Percentiles rank a stretch among this genome's conserved stretches.
phyloP scores from a whole-genome alignment of 768 basidiomycete genomes.

The Gymnopilus dilepis region DNA sequence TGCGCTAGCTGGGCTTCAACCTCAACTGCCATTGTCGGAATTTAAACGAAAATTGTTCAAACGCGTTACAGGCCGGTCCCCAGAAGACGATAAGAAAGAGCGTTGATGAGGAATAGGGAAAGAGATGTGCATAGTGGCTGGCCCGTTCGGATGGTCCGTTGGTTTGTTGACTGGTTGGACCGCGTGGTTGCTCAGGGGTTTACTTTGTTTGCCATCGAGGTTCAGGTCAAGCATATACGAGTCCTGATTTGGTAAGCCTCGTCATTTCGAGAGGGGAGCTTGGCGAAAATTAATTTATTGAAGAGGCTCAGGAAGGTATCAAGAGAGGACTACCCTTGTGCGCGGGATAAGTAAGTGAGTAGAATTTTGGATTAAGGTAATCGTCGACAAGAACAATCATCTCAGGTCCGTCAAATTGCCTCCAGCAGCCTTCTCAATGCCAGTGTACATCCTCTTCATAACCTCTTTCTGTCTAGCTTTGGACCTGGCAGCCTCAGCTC shows the following conservation, averaged over 20 bases:
- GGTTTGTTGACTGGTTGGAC: background rate
- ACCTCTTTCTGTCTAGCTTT: slow-evolving; percentile 39
- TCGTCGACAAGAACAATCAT: slow-evolving; percentile 17
- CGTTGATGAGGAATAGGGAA: background rate
- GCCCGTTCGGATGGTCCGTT: background rate
- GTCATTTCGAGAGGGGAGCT: background rate
- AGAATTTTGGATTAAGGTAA: no score
- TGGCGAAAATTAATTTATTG: no score
- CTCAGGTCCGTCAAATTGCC: slow-evolving; percentile 52
- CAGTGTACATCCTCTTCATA: slow-evolving; percentile 53
- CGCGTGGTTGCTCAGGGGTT: background rate
- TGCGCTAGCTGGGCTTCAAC: slow-evolving; percentile 28
- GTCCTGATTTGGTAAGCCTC: background rate
- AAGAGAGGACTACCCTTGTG: no score
- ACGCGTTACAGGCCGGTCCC: background rate
- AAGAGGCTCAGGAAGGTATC: no score
- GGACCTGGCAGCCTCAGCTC: slow-evolving; percentile 15
- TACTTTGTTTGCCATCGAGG: background rate
- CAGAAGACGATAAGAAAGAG: background rate
- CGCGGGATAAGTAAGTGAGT: no score
- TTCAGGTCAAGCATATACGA: background rate
- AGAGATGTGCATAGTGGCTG: background rate
- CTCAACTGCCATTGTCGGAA: background rate
- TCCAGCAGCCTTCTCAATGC: slow-evolving; percentile 69
- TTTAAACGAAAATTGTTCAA: background rate